Evolutionary conservation across 176 grass and related monocot genomes (phyloP).

Genomic region (Aegilops umbellulata): DNA sequence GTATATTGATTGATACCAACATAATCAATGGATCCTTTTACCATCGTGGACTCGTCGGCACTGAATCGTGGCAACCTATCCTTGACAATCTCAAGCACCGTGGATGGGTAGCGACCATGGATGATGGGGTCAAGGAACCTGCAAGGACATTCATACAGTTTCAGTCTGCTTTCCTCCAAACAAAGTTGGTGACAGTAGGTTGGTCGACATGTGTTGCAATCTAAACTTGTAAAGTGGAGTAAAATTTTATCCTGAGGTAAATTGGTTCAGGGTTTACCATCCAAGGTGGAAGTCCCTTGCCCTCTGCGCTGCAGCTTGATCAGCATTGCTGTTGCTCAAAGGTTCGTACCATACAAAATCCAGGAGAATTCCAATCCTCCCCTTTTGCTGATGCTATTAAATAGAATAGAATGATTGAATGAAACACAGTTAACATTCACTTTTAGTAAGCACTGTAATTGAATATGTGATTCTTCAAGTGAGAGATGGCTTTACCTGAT

Average conservation of each 20-base stretch:
- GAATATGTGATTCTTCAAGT: not conserved
- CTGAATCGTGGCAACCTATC: constrained; percentile 75
- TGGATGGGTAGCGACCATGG: constrained; percentile 56
- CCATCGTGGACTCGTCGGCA: constrained; percentile 55
- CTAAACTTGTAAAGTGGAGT: not conserved
- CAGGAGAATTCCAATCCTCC: constrained; percentile 85
- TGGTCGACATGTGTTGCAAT: not conserved
- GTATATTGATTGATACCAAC: constrained; percentile 93
- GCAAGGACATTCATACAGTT: not conserved
- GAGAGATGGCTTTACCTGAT: constrained; percentile 50
- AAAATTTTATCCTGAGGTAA: not conserved
- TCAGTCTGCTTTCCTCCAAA: too few relatives aligned
- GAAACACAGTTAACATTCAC: not conserved
- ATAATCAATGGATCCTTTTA: constrained; percentile 79
- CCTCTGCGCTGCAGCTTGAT: constrained; percentile 74
- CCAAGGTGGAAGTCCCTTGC: constrained; percentile 91
- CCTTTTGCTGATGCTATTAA: constrained; percentile 61
- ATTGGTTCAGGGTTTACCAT: constrained; percentile 45
- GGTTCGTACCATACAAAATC: constrained; percentile 91
- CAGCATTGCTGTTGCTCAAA: constrained; percentile 51
- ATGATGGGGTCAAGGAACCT: constrained; percentile 72
- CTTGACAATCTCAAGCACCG: constrained; percentile 68
- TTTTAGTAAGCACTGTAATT: too few relatives aligned
- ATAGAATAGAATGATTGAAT: not conserved
- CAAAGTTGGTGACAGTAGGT: not conserved